Evolutionary conservation across 805 yeast species (phyloP).

Genomic region (Ogataea nitratoaversa): DNA sequence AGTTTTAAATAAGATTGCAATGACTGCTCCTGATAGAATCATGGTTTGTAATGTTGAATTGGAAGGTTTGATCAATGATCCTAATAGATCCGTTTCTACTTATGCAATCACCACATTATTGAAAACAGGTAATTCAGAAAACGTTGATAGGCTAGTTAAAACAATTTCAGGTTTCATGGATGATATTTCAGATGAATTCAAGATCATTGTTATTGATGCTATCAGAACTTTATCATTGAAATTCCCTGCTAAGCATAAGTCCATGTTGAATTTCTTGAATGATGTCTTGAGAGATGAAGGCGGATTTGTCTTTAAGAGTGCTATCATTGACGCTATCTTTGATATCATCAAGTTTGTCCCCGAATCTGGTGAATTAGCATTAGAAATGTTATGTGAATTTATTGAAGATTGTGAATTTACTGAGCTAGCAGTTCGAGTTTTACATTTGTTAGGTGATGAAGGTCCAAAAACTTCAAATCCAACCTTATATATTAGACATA

Average conservation of each 20-base stretch:
- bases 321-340: slow-evolving; percentile 87
- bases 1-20: slow-evolving; percentile 78
- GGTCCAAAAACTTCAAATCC: slow-evolving; percentile 88
- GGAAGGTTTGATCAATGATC: slow-evolving; percentile 80
- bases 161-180: slow-evolving; percentile 86
- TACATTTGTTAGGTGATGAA: slow-evolving; percentile 88
- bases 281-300: slow-evolving; percentile 90
- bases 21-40: slow-evolving; percentile 73
- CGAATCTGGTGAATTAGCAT: slow-evolving; percentile 72
- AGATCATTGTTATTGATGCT: slow-evolving; percentile 91
- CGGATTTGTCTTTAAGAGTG: slow-evolving; percentile 76
- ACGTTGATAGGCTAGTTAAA: slow-evolving; percentile 82
- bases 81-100: slow-evolving; percentile 89
- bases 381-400: slow-evolving; percentile 89
- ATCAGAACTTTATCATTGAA: slow-evolving; percentile 86
- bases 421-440: slow-evolving; percentile 86
- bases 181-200: slow-evolving; percentile 94
- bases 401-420: slow-evolving; percentile 98
- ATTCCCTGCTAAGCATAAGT: slow-evolving; percentile 86
- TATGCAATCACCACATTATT: slow-evolving; percentile 94
- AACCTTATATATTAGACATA: slow-evolving; percentile 88
- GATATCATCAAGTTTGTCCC: slow-evolving; percentile 88
- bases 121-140: slow-evolving; percentile 89
- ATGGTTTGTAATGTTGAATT: slow-evolving; percentile 79
- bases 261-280: slow-evolving; percentile 76